phyloP scores from a whole-genome alignment of 2,329 filamentous ascomycete genomes.

The Ophiostoma novo-ulmi region DNA sequence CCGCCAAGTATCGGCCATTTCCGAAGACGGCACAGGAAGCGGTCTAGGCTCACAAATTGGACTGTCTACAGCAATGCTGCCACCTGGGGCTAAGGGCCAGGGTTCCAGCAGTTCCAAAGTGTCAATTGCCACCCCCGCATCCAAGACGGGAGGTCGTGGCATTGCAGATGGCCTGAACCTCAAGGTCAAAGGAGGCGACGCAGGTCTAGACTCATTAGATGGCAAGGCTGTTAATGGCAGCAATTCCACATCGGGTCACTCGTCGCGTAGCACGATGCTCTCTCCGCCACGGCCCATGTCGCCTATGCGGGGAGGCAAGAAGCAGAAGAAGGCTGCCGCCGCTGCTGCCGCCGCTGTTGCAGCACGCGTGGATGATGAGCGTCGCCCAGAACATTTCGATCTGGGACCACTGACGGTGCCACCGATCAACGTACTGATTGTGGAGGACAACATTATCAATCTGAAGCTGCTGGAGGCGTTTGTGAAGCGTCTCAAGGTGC shows the following conservation, averaged over 20 bases:
- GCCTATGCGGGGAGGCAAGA: constrained; percentile 42
- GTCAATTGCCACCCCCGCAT: not conserved
- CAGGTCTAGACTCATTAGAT: not conserved
- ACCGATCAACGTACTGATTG: constrained; percentile 94
- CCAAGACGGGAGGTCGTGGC: not conserved
- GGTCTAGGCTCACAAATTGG: not conserved
- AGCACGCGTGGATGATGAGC: constrained; percentile 25
- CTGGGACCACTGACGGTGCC: constrained; percentile 76
- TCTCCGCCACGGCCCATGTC: constrained; percentile 45
- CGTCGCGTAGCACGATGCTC: not conserved
- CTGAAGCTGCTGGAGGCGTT: constrained; percentile 88
- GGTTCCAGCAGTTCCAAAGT: constrained; percentile 1
- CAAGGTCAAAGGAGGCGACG: not conserved
- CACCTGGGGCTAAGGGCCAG: not conserved
- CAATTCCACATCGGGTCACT: not conserved
- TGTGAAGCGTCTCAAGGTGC: constrained; percentile 89
- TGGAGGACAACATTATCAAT: constrained; percentile 99
- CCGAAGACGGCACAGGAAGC: not conserved
- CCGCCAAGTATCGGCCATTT: constrained; percentile 59
- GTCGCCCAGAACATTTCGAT: constrained; percentile 41
- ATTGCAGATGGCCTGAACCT: not conserved
- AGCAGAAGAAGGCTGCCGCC: constrained; percentile 30
- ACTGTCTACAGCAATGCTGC: not conserved
- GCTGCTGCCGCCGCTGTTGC: constrained; percentile 28
- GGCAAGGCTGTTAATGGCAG: constrained; percentile 14